phyloP scores from a whole-genome alignment of 257 asterid genomes.

The Solanum ossicruentum region DNA sequence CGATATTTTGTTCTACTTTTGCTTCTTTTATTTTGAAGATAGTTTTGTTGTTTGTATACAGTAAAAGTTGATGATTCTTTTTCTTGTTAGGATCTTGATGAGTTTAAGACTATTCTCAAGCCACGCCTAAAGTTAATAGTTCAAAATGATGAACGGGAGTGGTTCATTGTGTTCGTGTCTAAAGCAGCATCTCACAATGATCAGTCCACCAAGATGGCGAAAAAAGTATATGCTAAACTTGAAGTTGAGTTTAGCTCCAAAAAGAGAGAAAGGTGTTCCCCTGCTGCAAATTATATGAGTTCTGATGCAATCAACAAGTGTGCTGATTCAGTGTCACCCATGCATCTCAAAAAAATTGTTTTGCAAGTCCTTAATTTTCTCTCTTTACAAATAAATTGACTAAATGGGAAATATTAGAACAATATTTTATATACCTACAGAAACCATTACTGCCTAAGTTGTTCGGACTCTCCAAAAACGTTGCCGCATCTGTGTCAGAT shows the following conservation, averaged over 20 bases:
- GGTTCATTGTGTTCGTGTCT: conserved; percentile 91
- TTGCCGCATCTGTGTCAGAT: too few species aligned
- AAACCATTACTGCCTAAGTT: background rate
- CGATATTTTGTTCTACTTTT: background rate
- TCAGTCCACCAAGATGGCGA: conserved; percentile 96
- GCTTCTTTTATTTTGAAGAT: background rate
- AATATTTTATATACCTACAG: background rate
- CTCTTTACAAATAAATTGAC: background rate
- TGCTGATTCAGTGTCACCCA: background rate
- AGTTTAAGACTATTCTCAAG: conserved; percentile 89
- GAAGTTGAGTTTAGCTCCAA: conserved; percentile 97
- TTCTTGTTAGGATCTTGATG: conserved; percentile 83
- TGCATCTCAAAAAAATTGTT: background rate
- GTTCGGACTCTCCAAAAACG: too few species aligned
- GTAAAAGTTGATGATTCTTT: background rate
- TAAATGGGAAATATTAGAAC: background rate
- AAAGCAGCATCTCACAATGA: conserved; percentile 93
- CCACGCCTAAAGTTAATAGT: conserved; percentile 95
- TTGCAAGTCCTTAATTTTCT: background rate
- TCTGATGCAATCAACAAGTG: background rate
- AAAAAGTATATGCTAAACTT: conserved; percentile 81
- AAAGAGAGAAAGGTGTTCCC: conserved; percentile 84
- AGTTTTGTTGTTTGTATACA: background rate
- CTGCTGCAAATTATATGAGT: background rate
- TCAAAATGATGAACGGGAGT: conserved; percentile 96